Evolutionary conservation across 306 rosid species (phyloP), one percentile per base, ranked within the genome.

Genomic region (Pyrus betulifolia): DNA sequence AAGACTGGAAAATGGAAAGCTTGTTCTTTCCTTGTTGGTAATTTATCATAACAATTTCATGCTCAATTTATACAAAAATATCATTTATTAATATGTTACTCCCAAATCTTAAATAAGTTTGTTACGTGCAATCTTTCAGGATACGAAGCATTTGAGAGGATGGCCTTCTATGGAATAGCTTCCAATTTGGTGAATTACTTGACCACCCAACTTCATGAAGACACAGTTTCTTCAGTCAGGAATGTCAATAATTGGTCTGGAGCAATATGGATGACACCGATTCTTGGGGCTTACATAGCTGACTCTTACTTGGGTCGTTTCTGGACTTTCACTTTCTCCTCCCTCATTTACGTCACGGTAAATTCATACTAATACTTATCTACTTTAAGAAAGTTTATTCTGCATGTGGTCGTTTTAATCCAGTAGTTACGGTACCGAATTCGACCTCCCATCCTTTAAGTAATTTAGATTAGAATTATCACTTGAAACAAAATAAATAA

Each of bases 1-100:
- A 87, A 88, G 80, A 95, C 99, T 46, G 99, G 99, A 21, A 95
- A 91, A 86, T 95, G 99, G 99, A 95, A 85, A 81, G 99, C 99
- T 22, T 95, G 99, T 38, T 89, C 97, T 75, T 95, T 92, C 76
- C 97, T 95, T 58, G 97, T 95, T 84, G 99, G 99, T 95, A 72
- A 60, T 22, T 25, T 22, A 12, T 13, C 42, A 9, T 31, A 15
- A 30, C 42, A 15, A 14, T 30, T 64, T 30, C 42, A 64, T 31
- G 23, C 42, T 64, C 30, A 30, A 31, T 61, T 12, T 27, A 18
- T 54, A 54, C 60, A 58, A 21, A 5, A 9, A 57, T 14, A 6
- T 61, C 17, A 15, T 58, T 14, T 2, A 27, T 61, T 27, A 61
- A 5, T 27, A 14, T 61, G 17, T 61, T 25, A 13, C 31, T 27